These are phyloP conservation scores for Flaveria linearis DNA, from an alignment of 129 eudicot genomes.

Conservation along the genomic window DNA sequence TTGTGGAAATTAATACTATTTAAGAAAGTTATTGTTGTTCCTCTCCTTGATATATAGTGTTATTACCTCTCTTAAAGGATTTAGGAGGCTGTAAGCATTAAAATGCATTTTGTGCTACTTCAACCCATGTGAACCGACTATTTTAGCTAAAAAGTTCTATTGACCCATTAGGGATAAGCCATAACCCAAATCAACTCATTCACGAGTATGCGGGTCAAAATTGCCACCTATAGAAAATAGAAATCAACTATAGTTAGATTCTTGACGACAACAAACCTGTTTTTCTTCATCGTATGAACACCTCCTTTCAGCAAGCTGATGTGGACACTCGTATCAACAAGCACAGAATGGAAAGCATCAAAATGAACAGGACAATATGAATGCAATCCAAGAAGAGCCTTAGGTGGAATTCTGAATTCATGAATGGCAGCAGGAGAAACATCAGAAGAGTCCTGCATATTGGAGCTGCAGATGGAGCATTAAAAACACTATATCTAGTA, in stretches of 20 bases:
- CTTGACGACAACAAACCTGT: slow-evolving; percentile 62
- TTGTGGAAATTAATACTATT: not conserved
- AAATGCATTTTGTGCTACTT: not conserved
- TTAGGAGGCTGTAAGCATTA: not conserved
- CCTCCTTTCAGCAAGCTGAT: slow-evolving; percentile 72
- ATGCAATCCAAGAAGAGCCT: slow-evolving; percentile 93
- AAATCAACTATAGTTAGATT: not conserved
- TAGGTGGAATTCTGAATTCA: slow-evolving; percentile 92
- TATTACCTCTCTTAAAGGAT: not conserved
- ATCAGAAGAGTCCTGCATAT: slow-evolving; percentile 66
- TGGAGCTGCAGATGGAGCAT: slow-evolving; percentile 63
- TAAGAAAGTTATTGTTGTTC: not conserved
- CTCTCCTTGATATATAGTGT: not conserved
- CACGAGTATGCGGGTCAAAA: not conserved
- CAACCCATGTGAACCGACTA: not conserved
- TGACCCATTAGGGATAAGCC: not conserved
- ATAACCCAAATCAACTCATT: not conserved
- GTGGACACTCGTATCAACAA: slow-evolving; percentile 79
- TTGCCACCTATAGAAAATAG: not conserved
- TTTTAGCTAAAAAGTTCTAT: not conserved
- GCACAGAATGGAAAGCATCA: slow-evolving; percentile 95
- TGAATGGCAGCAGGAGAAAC: slow-evolving; percentile 84
- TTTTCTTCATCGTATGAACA: slow-evolving; percentile 53
- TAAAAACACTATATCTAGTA: slow-evolving; percentile 41
- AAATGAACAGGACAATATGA: slow-evolving; percentile 96